Conservation (phyloP, 208 protist genomes). For the Trypanosoma platydactyli region DNA sequence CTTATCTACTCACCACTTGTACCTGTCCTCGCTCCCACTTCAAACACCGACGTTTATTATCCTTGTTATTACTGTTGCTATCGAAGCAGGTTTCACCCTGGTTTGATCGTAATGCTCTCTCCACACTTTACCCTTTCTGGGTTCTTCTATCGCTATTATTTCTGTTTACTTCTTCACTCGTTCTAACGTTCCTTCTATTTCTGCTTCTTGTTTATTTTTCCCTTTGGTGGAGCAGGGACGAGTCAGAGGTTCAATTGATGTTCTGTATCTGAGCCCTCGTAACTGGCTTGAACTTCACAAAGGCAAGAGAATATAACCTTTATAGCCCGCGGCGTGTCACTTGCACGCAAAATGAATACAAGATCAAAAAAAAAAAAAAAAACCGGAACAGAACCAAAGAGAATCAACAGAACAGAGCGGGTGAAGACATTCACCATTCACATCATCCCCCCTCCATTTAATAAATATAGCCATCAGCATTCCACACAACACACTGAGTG, state of each 20-base stretch:
- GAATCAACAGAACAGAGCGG: conserved; percentile 1
- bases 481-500: too few relatives aligned
- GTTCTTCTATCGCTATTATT: background rate
- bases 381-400: conserved; percentile 2
- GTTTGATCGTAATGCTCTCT: background rate
- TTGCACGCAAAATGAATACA: background rate
- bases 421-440: conserved; percentile 2
- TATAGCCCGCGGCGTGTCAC: too few relatives aligned
- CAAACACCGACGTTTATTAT: too few relatives aligned
- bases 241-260: too few relatives aligned
- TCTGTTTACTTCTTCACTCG: conserved; percentile 1
- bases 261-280: too few relatives aligned
- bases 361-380: background rate
- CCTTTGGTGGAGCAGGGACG: too few relatives aligned
- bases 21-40: background rate
- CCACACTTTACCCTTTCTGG: background rate
- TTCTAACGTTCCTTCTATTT: conserved; percentile 16
- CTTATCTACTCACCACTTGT: background rate
- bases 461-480: background rate
- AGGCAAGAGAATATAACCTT: too few relatives aligned
- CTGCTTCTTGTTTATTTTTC: conserved; percentile 8
- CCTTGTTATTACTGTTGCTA: background rate
- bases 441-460: background rate
- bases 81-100: too few relatives aligned
- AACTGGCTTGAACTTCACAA: too few relatives aligned